phyloP scores from a whole-genome alignment of 352 stramenopile genomes.

The Pythium graminicola region DNA sequence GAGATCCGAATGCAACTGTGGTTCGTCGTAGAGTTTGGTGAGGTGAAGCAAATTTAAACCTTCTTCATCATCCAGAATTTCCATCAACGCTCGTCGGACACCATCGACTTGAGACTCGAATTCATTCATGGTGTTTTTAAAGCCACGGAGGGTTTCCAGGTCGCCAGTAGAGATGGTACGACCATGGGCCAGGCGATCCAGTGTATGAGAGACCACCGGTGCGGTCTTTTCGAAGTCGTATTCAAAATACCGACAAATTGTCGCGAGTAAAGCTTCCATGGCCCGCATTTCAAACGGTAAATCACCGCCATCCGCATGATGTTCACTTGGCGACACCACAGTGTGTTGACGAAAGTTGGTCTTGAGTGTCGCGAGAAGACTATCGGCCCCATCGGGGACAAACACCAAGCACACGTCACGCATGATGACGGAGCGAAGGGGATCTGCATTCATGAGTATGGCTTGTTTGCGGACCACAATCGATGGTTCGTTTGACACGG shows the following conservation, averaged over 20 bases:
- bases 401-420: conserved; percentile 36
- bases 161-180: conserved; percentile 36
- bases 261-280: conserved; percentile 40
- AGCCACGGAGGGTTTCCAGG: conserved; percentile 53
- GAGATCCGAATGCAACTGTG: conserved; percentile 38
- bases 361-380: conserved; percentile 31
- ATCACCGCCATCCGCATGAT: neutral
- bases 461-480: conserved; percentile 73
- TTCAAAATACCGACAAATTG: conserved; percentile 51
- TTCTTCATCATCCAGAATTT: conserved; percentile 65
- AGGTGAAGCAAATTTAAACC: conserved; percentile 56
- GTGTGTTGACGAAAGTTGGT: conserved; percentile 25
- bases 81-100: conserved; percentile 53
- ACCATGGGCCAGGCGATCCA: conserved; percentile 46
- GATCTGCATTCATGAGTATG: conserved; percentile 70
- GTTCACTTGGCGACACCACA: conserved; percentile 5
- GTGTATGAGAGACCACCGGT: conserved; percentile 35
- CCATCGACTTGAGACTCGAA: conserved; percentile 63
- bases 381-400: conserved; percentile 42
- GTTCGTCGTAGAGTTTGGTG: conserved; percentile 57
- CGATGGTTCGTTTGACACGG: conserved; percentile 68
- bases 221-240: conserved; percentile 42
- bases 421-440: conserved; percentile 69
- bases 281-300: conserved; percentile 20
- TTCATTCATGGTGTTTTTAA: conserved; percentile 74